Percentiles rank a stretch among this genome's conserved stretches.
Evolutionary conservation across 805 yeast genomes (phyloP).

Genomic region (Nakazawaea anatomiae): DNA sequence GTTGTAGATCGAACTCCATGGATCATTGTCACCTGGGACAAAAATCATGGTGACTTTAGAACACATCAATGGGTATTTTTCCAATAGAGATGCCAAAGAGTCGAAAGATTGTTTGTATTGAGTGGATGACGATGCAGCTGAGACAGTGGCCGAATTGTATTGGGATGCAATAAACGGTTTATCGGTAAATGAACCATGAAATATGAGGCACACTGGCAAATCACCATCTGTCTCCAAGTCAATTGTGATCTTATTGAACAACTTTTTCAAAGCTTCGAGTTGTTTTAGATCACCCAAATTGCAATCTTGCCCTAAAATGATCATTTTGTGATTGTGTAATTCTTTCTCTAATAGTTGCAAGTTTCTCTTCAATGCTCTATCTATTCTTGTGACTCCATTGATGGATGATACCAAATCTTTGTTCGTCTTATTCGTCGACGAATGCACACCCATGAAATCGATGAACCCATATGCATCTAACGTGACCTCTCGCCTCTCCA

Average conservation of each 20-base stretch:
- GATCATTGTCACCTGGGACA: slow-evolving; percentile 89
- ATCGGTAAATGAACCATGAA: slow-evolving; percentile 78
- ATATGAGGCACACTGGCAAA: slow-evolving; percentile 62
- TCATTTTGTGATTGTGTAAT: slow-evolving; percentile 48
- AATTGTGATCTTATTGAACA: slow-evolving; percentile 49
- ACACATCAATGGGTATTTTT: slow-evolving; percentile 50
- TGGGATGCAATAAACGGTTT: slow-evolving; percentile 53
- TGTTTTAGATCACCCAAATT: slow-evolving; percentile 54
- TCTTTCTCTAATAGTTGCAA: slow-evolving; percentile 53
- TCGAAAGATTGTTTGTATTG: slow-evolving; percentile 68
- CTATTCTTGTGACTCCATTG: slow-evolving; percentile 44
- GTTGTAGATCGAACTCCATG: slow-evolving; percentile 76
- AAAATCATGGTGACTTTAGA: slow-evolving; percentile 55
- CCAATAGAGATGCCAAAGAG: slow-evolving; percentile 58
- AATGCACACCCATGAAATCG: slow-evolving; percentile 42
- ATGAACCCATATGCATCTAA: slow-evolving; percentile 70
- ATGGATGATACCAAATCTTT: slow-evolving; percentile 4
- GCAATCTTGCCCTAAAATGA: slow-evolving; percentile 73
- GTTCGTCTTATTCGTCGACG: slow-evolving; percentile 6
- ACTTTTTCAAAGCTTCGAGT: slow-evolving; percentile 58
- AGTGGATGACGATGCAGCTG: slow-evolving; percentile 45
- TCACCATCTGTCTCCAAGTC: slow-evolving; percentile 30
- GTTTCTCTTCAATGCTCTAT: slow-evolving; percentile 48
- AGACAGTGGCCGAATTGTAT: slow-evolving; percentile 37
- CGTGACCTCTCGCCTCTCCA: slow-evolving; percentile 65